These are phyloP conservation scores for Decorospora gaudefroyi DNA, from an alignment of 2,329 filamentous ascomycete species.

Conservation along the genomic window DNA sequence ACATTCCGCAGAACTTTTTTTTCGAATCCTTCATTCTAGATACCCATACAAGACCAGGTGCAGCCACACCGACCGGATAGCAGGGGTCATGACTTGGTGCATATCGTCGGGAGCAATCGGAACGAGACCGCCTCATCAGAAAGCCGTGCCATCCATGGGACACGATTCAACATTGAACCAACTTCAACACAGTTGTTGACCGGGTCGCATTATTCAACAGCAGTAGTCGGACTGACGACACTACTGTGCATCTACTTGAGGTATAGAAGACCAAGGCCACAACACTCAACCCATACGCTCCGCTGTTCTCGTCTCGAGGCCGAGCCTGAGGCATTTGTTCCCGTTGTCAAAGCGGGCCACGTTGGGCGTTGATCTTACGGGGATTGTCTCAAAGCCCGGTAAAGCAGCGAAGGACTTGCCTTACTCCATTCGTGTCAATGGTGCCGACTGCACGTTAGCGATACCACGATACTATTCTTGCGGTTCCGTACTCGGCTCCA, in stretches of 20 bases:
- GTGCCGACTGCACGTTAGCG: constrained; percentile 9
- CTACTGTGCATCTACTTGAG: not conserved
- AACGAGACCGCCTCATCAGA: not conserved
- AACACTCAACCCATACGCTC: not conserved
- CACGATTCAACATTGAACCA: not conserved
- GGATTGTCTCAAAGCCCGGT: constrained; percentile 7
- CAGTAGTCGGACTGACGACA: no score
- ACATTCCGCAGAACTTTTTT: not conserved
- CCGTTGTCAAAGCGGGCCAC: constrained; percentile 17
- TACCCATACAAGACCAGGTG: constrained; percentile 5
- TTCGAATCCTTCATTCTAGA: not conserved
- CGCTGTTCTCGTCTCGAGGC: constrained; percentile 11
- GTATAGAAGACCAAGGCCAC: not conserved
- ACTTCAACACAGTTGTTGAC: no score
- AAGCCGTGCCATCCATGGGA: not conserved
- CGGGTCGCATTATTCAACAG: no score
- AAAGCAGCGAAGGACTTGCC: constrained; percentile 2
- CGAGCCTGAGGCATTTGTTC: constrained; percentile 23
- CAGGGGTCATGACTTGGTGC: constrained; percentile 13
- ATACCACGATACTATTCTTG: constrained; percentile 6
- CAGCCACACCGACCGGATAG: constrained; percentile 15
- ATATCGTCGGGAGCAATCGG: constrained; percentile 19
- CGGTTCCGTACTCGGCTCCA: constrained; percentile 15
- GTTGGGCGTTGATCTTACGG: constrained; percentile 18
- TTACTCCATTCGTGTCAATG: constrained; percentile 2